A percentile compares a stretch with the other conserved stretches of the same genome.
phyloP scores from a whole-genome alignment of 768 basidiomycete genomes.

The Russula sp. region DNA sequence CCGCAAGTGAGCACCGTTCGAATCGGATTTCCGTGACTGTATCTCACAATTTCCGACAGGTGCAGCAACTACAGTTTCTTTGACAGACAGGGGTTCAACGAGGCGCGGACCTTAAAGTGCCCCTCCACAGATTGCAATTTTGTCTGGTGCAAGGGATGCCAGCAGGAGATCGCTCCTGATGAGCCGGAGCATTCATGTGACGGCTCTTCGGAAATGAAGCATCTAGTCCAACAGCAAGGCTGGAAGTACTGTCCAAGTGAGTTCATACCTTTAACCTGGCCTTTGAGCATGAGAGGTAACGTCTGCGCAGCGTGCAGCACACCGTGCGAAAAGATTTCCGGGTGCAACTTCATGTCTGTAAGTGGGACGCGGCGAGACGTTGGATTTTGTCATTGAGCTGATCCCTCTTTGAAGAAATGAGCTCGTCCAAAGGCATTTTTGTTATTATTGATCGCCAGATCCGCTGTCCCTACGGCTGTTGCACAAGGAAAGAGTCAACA shows the following conservation, averaged over 20 bases:
- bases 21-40: no score
- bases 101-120: conserved; percentile 24
- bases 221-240: conserved; percentile 26
- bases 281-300: background rate
- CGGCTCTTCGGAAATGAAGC: conserved; percentile 27
- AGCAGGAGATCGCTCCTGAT: conserved; percentile 22
- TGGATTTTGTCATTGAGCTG: no score
- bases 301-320: conserved; percentile 36
- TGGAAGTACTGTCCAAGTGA: conserved; percentile 32
- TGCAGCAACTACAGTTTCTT: conserved; percentile 22
- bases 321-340: conserved; percentile 43
- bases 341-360: conserved; percentile 54
- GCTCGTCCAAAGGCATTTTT: conserved; percentile 35
- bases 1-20: conserved; percentile 25
- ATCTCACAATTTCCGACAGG: conserved; percentile 1
- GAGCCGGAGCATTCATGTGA: conserved; percentile 28
- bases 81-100: conserved; percentile 25
- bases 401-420: no score
- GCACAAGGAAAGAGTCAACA: background rate
- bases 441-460: conserved; percentile 30
- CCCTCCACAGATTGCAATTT: conserved; percentile 26
- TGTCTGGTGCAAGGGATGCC: conserved; percentile 31
- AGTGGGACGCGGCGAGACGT: no score
- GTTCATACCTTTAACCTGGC: background rate
- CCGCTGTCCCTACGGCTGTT: background rate